Evolutionary conservation across 1,139 yeast genomes (phyloP).

Genomic region (Hansenula sp.): DNA sequence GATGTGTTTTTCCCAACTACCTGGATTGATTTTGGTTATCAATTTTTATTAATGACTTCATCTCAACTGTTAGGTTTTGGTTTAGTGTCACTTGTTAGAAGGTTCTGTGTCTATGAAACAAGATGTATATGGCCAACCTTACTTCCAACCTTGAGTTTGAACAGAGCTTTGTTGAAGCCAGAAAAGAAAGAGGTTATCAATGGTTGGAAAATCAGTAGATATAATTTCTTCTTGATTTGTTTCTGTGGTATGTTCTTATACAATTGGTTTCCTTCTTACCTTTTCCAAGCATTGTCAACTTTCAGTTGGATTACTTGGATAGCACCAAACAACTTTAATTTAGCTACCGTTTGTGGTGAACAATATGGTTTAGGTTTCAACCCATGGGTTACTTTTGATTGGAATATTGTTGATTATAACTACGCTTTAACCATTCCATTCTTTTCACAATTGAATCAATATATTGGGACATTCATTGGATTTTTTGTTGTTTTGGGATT

Average conservation of each 20-base stretch:
- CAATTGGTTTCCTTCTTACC: constrained; percentile 53
- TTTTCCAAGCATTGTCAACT: constrained; percentile 45
- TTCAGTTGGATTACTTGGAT: constrained; percentile 70
- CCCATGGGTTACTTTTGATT: constrained; percentile 50
- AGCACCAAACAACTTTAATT: constrained; percentile 45
- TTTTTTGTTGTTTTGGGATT: constrained; percentile 41
- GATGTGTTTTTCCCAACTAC: constrained; percentile 16
- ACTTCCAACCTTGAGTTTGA: constrained; percentile 51
- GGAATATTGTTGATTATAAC: constrained; percentile 45
- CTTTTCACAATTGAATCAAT: constrained; percentile 47
- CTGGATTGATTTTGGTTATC: constrained; percentile 44
- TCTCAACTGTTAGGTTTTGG: constrained; percentile 61
- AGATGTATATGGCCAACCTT: constrained; percentile 54
- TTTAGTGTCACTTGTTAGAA: constrained; percentile 56
- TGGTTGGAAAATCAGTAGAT: constrained; percentile 50
- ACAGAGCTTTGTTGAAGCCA: constrained; percentile 42
- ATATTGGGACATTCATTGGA: constrained; percentile 39
- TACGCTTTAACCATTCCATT: constrained; percentile 70
- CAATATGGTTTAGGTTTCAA: constrained; percentile 46
- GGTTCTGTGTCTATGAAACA: constrained; percentile 51
- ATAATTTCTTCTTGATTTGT: constrained; percentile 37
- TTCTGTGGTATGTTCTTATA: constrained; percentile 39
- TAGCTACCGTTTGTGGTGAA: constrained; percentile 53
- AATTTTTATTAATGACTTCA: constrained; percentile 43
- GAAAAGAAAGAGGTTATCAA: constrained; percentile 38